These are phyloP conservation scores for Lepidium campestre DNA, from an alignment of 441 rosid genomes.

Conservation along the genomic window DNA sequence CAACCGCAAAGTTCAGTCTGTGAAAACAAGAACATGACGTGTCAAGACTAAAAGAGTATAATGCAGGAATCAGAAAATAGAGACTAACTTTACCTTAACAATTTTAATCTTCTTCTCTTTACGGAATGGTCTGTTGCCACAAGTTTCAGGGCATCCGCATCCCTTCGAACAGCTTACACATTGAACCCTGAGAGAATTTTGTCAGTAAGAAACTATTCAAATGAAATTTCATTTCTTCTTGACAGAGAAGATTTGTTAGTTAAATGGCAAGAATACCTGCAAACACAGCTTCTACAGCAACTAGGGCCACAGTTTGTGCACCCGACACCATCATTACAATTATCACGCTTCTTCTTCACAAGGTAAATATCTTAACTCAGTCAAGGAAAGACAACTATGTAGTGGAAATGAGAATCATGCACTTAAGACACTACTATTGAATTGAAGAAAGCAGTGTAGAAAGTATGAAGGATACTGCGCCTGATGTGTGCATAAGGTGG, in stretches of 20 bases:
- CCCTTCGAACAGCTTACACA: constrained; percentile 88
- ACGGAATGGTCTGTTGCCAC: constrained; percentile 91
- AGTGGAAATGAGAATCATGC: not conserved
- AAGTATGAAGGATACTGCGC: constrained; percentile 78
- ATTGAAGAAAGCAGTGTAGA: not conserved
- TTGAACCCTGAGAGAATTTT: constrained; percentile 51
- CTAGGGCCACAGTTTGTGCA: constrained; percentile 73
- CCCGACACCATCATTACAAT: constrained; percentile 60
- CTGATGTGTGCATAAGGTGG: constrained; percentile 88
- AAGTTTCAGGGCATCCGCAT: constrained; percentile 75
- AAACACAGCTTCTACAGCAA: constrained; percentile 78
- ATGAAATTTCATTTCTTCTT: not conserved
- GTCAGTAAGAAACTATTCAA: not conserved
- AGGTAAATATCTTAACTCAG: constrained; percentile 68
- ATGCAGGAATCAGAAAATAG: not conserved
- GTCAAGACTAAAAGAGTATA: not conserved
- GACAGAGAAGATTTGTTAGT: not conserved
- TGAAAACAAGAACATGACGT: constrained; percentile 17
- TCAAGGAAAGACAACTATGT: constrained; percentile 37
- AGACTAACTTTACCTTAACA: constrained; percentile 52
- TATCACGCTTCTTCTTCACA: constrained; percentile 76
- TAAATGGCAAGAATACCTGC: constrained; percentile 51
- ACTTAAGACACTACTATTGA: not conserved
- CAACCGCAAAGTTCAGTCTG: constrained; percentile 94
- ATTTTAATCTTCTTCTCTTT: constrained; percentile 79